Evolutionary conservation across 2,329 filamentous ascomycete species (phyloP).

Genomic region (Cercospora sp.): DNA sequence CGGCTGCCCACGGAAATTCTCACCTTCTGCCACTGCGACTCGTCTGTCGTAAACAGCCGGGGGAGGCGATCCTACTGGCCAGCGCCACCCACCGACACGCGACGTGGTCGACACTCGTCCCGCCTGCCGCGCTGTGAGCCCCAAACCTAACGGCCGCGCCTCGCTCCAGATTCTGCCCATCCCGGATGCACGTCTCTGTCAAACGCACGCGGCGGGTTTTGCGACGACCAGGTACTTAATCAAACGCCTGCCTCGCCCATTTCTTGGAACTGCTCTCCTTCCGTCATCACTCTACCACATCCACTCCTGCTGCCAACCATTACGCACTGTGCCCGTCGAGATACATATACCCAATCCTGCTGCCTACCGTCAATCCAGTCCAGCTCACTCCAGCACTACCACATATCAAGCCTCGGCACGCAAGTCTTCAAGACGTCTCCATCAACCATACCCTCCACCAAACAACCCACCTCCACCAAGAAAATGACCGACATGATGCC

Average conservation of each 20-base stretch:
- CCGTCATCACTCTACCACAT: background rate
- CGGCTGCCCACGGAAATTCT: constrained; percentile 5
- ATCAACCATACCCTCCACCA: constrained; percentile 8
- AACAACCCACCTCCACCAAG: constrained; percentile 11
- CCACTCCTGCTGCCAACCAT: background rate
- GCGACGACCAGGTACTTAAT: constrained; percentile 13
- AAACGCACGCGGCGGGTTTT: constrained; percentile 2
- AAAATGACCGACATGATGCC: constrained; percentile 40
- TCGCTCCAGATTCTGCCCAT: constrained; percentile 11
- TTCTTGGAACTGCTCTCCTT: background rate
- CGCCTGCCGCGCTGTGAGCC: constrained; percentile 17
- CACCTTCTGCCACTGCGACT: background rate
- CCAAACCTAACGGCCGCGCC: constrained; percentile 2
- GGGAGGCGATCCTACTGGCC: background rate
- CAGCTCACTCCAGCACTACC: background rate
- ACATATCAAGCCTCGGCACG: background rate
- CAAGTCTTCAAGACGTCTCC: constrained; percentile 5
- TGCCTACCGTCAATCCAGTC: background rate
- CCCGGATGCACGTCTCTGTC: constrained; percentile 11
- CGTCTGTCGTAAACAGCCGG: background rate
- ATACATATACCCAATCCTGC: constrained; percentile 3
- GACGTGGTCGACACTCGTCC: constrained; percentile 3
- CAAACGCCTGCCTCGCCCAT: constrained; percentile 12
- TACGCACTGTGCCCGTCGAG: background rate
- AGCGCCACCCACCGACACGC: background rate